Percentiles rank a stretch among this genome's conserved stretches.
Evolutionary conservation across 2,329 filamentous ascomycete species (phyloP).

Genomic region (Lasiodiplodia sp.): DNA sequence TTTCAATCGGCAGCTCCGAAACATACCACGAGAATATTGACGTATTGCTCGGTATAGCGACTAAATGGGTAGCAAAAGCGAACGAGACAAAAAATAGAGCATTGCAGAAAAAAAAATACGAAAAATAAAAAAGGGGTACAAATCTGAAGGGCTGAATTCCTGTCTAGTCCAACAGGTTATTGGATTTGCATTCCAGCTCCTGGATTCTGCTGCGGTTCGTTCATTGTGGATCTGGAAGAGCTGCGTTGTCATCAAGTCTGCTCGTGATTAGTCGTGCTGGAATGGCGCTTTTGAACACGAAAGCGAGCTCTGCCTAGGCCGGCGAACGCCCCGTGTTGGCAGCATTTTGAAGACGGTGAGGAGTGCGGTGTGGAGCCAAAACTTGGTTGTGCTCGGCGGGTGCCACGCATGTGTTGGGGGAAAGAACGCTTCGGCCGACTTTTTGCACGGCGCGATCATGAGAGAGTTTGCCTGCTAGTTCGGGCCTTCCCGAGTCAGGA

Average conservation of each 20-base stretch:
- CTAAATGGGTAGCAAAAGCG: neutral
- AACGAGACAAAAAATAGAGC: neutral
- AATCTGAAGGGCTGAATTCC: neutral
- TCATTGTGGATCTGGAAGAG: slow-evolving; percentile 2
- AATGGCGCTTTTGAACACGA: neutral
- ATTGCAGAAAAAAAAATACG: neutral
- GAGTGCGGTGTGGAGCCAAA: neutral
- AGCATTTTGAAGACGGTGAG: neutral
- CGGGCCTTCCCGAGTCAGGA: slow-evolving; percentile 22
- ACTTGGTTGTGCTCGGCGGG: slow-evolving; percentile 9
- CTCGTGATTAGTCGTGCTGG: neutral
- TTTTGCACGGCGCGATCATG: neutral
- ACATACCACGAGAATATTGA: neutral
- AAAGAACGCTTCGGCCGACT: slow-evolving; percentile 11
- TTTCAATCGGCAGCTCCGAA: neutral
- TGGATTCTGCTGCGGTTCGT: neutral
- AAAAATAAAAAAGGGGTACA: neutral
- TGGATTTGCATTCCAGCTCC: neutral
- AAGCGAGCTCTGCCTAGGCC: slow-evolving; percentile 11
- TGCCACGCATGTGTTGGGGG: slow-evolving; percentile 4
- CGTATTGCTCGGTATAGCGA: neutral
- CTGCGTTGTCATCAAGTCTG: neutral
- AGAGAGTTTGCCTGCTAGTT: slow-evolving; percentile 17
- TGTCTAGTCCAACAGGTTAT: neutral
- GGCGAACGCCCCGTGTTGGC: slow-evolving; percentile 1